Percentiles rank a stretch among this genome's conserved stretches.
These are phyloP conservation scores for Backusella mclennaniae DNA, from an alignment of 192 early-diverging fungal species.

Conservation along the genomic window DNA sequence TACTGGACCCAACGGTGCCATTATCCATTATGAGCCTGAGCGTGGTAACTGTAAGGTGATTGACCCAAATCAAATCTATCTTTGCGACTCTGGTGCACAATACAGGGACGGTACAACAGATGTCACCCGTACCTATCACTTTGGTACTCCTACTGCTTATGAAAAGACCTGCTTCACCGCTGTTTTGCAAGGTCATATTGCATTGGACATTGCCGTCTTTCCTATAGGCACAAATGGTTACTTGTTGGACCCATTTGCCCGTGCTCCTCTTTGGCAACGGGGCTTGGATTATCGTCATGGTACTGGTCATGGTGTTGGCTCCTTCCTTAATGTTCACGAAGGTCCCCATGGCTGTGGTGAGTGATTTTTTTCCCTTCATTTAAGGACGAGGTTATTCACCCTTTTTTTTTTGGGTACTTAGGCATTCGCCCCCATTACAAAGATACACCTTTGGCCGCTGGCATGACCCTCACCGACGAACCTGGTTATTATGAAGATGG, in stretches of 20 bases:
- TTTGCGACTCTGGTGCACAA: slow-evolving; percentile 96
- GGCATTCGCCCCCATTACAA: slow-evolving; percentile 57
- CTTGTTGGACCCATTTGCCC: slow-evolving; percentile 82
- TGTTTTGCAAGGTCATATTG: slow-evolving; percentile 98
- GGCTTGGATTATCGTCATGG: slow-evolving; percentile 97
- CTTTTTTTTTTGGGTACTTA: slow-evolving; percentile 25
- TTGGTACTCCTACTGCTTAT: slow-evolving; percentile 76
- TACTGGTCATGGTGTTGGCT: slow-evolving; percentile 96
- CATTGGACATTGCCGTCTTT: slow-evolving; percentile 85
- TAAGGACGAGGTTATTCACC: too few species aligned
- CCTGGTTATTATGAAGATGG: slow-evolving; percentile 98
- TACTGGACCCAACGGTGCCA: slow-evolving; percentile 91
- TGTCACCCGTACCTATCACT: slow-evolving; percentile 92
- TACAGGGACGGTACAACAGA: slow-evolving; percentile 97
- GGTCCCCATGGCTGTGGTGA: slow-evolving; percentile 90
- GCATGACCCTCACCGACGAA: slow-evolving; percentile 96
- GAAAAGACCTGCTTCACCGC: slow-evolving; percentile 94
- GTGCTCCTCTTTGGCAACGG: slow-evolving; percentile 83
- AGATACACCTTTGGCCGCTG: slow-evolving; percentile 72
- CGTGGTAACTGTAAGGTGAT: slow-evolving; percentile 75
- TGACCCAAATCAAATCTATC: slow-evolving; percentile 74
- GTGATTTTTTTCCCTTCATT: slow-evolving; percentile 48
- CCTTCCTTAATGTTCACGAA: slow-evolving; percentile 93
- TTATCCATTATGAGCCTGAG: slow-evolving; percentile 96
- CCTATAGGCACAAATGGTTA: slow-evolving; percentile 83